Evolutionary conservation across 1,139 yeast species (phyloP), one percentile per base, ranked within the genome.

Genomic region (Arxiozyma heterogenica): DNA sequence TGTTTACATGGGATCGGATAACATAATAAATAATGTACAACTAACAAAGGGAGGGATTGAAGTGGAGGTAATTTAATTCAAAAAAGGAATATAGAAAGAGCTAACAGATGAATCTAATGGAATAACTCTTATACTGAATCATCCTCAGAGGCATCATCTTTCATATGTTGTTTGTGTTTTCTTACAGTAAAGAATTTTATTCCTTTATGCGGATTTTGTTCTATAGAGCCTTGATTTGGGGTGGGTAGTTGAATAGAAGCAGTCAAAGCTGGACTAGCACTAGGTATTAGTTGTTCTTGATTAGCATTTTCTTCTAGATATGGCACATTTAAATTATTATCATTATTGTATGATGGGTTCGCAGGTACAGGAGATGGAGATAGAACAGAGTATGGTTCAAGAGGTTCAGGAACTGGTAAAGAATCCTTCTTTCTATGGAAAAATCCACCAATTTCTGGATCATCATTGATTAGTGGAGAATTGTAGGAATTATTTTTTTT

Each of bases 161-260:
- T 77, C 3, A 20, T 44, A 18, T 51, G 34, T 25, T 51, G 50
- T 69, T 81, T 81, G 49, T 68, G 65, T 75, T 89, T 83, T 73
- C 84, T 83, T 58, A 85, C 83, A 66, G 83, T 84, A 75, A 85
- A 85, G 72, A 85, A 85, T 71, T 87, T 82, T 64, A 85, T 84
- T 54, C 91, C 93, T 50, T 86, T 83, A 61, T 79, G 80, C 52
- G 66, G 68, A n/a, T 61, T 60, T 53, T 65, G 53, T 41, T 52
- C 47, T 41, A 49, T 34, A 9, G 48, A 27, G 21, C 48, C 39
- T 41, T 57, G 56, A 21, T 59, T 59, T 27, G 54, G 39, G 4
- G 48, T 45, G 25, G 25, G 47, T 34, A 25, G 48, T 25, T 41
- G 47, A 20, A 42, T 44, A 27, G 51, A 43, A 12, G 34, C 49